These are phyloP conservation scores for Leishmania amazonensis DNA, from an alignment of 208 protist species.

Conservation along the genomic window DNA sequence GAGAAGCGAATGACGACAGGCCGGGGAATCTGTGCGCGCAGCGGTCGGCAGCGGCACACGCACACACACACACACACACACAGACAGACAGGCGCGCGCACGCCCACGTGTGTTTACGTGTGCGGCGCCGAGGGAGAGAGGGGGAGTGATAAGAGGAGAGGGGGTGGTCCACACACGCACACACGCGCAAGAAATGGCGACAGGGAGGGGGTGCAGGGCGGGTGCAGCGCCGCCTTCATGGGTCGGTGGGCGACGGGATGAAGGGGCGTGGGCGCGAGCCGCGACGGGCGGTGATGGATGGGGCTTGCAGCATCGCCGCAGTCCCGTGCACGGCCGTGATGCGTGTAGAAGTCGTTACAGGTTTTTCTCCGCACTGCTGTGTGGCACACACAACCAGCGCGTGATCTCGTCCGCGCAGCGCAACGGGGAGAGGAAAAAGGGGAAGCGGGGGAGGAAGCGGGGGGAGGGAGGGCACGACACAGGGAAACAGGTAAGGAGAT, in stretches of 20 bases:
- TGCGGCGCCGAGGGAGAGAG: not conserved
- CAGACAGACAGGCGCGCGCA: not conserved
- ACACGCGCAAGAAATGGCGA: too few species aligned
- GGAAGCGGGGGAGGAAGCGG: conserved; percentile 79
- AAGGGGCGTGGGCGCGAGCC: too few species aligned
- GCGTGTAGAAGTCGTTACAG: not conserved
- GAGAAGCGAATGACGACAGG: not conserved
- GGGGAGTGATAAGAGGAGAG: not conserved
- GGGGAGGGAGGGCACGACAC: conserved; percentile 1
- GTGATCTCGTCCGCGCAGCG: not conserved
- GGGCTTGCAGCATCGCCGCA: not conserved
- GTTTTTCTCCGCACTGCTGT: not conserved
- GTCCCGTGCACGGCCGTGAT: not conserved
- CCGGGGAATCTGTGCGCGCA: not conserved
- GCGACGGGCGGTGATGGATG: not conserved
- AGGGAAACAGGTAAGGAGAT: not conserved
- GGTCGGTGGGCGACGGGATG: too few species aligned
- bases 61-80: too few species aligned
- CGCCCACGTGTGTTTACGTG: not conserved
- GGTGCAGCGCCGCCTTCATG: not conserved
- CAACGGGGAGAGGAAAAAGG: not conserved
- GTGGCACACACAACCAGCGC: not conserved
- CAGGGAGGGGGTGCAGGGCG: not conserved
- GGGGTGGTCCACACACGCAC: not conserved
- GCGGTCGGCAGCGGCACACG: not conserved